Evolutionary conservation across 306 rosid genomes (phyloP).

Genomic region (Luffa aegyptiaca): DNA sequence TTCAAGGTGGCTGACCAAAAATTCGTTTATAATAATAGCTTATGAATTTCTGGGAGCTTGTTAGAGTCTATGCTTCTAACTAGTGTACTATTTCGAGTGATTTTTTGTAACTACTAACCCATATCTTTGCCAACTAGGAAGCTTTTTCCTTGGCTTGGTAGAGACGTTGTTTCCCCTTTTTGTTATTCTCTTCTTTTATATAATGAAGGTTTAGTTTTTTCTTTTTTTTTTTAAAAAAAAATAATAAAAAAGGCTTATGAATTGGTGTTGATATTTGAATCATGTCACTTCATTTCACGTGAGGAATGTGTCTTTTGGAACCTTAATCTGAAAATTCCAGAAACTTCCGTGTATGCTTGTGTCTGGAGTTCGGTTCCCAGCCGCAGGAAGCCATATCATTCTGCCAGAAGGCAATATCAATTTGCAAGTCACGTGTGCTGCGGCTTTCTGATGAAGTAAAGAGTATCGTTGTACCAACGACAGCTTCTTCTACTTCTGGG

Average conservation of each 20-base stretch:
- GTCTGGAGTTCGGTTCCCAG: conserved; percentile 67
- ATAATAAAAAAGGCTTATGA: background rate
- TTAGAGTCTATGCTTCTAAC: background rate
- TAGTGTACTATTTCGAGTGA: background rate
- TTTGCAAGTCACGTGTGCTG: conserved; percentile 57
- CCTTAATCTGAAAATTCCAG: conserved; percentile 53
- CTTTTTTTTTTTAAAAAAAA: too few relatives aligned
- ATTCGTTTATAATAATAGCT: background rate
- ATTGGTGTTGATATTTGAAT: background rate
- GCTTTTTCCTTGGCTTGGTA: background rate
- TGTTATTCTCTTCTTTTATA: background rate
- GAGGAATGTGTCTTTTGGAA: background rate
- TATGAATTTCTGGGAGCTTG: background rate
- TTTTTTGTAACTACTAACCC: background rate
- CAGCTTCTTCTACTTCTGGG: conserved; percentile 31
- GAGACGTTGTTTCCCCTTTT: background rate
- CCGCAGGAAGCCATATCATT: conserved; percentile 72
- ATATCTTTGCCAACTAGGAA: background rate
- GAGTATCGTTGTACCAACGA: conserved; percentile 28
- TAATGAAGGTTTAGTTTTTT: background rate
- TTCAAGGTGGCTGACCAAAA: background rate
- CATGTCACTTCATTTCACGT: background rate
- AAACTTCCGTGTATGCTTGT: conserved; percentile 82
- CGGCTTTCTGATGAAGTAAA: conserved; percentile 59
- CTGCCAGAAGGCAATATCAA: conserved; percentile 70